Evolutionary conservation across 108 stramenopile genomes (phyloP), one percentile per base, ranked within the genome.

Genomic region (Fistulifera pelliculosa): DNA sequence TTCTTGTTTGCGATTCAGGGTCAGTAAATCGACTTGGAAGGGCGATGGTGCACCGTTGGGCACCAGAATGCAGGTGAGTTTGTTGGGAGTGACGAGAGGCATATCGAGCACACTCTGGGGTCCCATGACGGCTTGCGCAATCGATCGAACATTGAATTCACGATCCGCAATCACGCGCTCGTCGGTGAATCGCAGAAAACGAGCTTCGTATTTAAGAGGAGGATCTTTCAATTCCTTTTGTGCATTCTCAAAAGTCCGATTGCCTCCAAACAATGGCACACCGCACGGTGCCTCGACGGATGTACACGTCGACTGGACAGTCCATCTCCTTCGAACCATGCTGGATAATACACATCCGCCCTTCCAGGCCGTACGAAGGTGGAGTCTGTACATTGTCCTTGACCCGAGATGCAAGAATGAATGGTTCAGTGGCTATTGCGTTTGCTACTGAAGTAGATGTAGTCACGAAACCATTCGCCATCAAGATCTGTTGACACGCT

Each of bases 81-180:
- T 69, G 64, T 90, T 85, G 13, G 88, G 88, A 6, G 88, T 80
- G 10, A 81, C 80, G 7, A 74, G 16, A 0, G 71, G 26, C 10
- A 86, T 74, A 69, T 90, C 78, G 15, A 83, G 61, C 0, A 90
- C 75, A 49, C 82, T 79, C 49, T 77, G 77, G 17, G 58, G 73
- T n/a, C 88, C 88, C 84, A 90, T 81, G 26, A 84, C 79, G 14
- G 75, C 81, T 55, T 75, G 81, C 22, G 75, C 88, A 35, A 90
- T 86, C 41, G 68, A 68, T 27, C 65, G 64, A 12, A 81, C 74
- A 60, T 90, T 90, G 69, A 69, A 90, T 56, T 90, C 84, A 14
- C 88, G 75, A 67, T 90, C 88, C 18, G 78, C 84, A 65, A 88
- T 67, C n/a, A 62, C 58, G 15, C 17, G 38, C 15, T 15, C 31